A percentile compares a stretch with the other conserved stretches of the same genome.
Conservation (phyloP, 805 yeast genomes). For the Myxozyma neotropica region DNA sequence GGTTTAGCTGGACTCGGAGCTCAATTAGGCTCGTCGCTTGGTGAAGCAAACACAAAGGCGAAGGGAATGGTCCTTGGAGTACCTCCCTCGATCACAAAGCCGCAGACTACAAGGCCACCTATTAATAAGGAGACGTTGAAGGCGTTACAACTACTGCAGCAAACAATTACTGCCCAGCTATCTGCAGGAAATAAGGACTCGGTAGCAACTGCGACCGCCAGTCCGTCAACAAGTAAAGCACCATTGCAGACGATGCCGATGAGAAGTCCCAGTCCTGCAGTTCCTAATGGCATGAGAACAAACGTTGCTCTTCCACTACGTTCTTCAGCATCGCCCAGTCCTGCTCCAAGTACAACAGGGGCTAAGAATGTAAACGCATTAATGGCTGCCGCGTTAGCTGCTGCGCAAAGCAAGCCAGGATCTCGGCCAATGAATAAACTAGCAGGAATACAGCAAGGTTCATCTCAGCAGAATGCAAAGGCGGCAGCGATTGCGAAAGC, state of each 20-base stretch:
- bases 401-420: conserved; percentile 1
- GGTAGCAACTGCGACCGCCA: not conserved
- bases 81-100: conserved; percentile 18
- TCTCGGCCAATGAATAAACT: not conserved
- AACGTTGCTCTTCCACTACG: not conserved
- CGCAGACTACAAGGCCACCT: conserved; percentile 17
- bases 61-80: conserved; percentile 16
- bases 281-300: no score
- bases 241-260: not conserved
- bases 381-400: conserved; percentile 8
- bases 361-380: not conserved
- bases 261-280: not conserved
- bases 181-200: not conserved
- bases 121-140: conserved; percentile 60
- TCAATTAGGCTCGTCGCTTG: not conserved
- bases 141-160: conserved; percentile 80
- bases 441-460: not conserved
- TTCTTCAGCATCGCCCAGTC: not conserved
- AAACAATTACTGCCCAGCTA: conserved; percentile 77
- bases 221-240: not conserved
- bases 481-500: conserved; percentile 35
- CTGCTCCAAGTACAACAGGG: not conserved
- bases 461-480: conserved; percentile 20
- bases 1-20: not conserved
- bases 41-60: not conserved